Evolutionary conservation across 352 stramenopile genomes (phyloP).

Genomic region (Pythium phragmitis): DNA sequence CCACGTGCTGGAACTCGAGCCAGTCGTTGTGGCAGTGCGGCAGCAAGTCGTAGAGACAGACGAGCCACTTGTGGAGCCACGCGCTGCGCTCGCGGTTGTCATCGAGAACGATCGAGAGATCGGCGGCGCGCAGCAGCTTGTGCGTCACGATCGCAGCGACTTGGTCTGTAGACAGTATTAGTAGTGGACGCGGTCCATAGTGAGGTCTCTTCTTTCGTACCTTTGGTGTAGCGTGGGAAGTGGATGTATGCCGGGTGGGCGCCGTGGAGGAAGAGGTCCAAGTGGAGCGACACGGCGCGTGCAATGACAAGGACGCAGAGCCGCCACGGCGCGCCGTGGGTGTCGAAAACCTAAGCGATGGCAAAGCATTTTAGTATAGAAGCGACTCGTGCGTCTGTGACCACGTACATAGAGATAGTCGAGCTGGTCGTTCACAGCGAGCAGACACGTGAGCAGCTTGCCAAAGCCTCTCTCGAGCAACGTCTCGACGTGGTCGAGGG

Average conservation of each 20-base stretch:
- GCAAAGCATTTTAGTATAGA: no score
- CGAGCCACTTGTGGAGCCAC: slow-evolving; percentile 27
- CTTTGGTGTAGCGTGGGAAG: slow-evolving; percentile 27
- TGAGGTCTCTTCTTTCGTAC: background rate
- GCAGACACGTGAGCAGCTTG: slow-evolving; percentile 60
- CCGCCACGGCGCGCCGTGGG: slow-evolving; percentile 42
- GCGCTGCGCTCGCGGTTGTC: slow-evolving; percentile 10
- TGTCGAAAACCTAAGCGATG: slow-evolving; percentile 18
- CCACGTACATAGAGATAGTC: slow-evolving; percentile 47
- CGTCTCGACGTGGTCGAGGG: slow-evolving; percentile 67
- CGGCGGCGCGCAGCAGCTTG: slow-evolving; percentile 12
- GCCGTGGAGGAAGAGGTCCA: slow-evolving; percentile 42
- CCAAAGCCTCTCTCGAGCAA: slow-evolving; percentile 55
- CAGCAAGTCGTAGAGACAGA: slow-evolving; percentile 26
- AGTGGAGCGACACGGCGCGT: slow-evolving; percentile 59
- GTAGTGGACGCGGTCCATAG: no score
- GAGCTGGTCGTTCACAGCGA: slow-evolving; percentile 70
- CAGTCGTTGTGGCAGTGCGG: slow-evolving; percentile 32
- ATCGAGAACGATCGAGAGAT: background rate
- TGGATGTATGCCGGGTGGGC: slow-evolving; percentile 26
- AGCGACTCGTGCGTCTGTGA: background rate
- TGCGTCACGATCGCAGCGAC: slow-evolving; percentile 24
- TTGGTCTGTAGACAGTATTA: slow-evolving; percentile 10
- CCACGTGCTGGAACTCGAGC: slow-evolving; percentile 34
- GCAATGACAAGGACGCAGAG: slow-evolving; percentile 64